Evolutionary conservation across 2,329 filamentous ascomycete species (phyloP).

Genomic region (Pseudogymnoascus sp.): DNA sequence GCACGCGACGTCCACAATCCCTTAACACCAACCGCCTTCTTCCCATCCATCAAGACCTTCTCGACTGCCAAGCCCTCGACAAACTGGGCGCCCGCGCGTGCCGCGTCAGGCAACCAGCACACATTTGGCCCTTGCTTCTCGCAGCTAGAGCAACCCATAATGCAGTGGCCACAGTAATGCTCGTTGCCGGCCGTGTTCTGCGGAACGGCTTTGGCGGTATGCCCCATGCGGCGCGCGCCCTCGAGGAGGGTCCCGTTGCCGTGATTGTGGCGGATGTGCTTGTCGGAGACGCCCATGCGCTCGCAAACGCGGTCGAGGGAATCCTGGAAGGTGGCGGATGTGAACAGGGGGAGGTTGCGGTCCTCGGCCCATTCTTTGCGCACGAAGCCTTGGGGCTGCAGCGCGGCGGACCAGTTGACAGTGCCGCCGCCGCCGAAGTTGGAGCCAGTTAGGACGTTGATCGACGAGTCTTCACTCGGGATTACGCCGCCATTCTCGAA

Average conservation of each 20-base stretch:
- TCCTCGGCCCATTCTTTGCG: slow-evolving; percentile 72
- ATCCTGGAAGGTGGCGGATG: slow-evolving; percentile 65
- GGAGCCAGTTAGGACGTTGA: slow-evolving; percentile 60
- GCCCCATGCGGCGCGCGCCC: slow-evolving; percentile 67
- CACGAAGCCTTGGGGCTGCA: slow-evolving; percentile 66
- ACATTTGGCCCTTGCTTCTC: slow-evolving; percentile 75
- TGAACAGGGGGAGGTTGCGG: slow-evolving; percentile 65
- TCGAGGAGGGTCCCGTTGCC: slow-evolving; percentile 68
- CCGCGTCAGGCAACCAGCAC: slow-evolving; percentile 74
- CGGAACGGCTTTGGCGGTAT: slow-evolving; percentile 60
- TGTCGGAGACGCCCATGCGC: slow-evolving; percentile 66
- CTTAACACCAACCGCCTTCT: slow-evolving; percentile 61
- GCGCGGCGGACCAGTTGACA: slow-evolving; percentile 71
- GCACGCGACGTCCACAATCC: slow-evolving; percentile 68
- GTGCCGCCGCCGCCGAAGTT: slow-evolving; percentile 83
- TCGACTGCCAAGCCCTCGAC: slow-evolving; percentile 75
- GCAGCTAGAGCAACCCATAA: slow-evolving; percentile 54
- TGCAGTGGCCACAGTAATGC: slow-evolving; percentile 67
- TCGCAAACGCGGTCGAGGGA: slow-evolving; percentile 72
- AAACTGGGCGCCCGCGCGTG: slow-evolving; percentile 68
- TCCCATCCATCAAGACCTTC: slow-evolving; percentile 59
- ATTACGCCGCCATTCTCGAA: slow-evolving; percentile 62
- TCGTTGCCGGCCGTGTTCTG: slow-evolving; percentile 71
- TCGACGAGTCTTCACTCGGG: slow-evolving; percentile 48
- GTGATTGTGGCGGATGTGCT: slow-evolving; percentile 64